Evolutionary conservation across 495 filamentous ascomycete species (phyloP).

Genomic region (Xylaria castorea): DNA sequence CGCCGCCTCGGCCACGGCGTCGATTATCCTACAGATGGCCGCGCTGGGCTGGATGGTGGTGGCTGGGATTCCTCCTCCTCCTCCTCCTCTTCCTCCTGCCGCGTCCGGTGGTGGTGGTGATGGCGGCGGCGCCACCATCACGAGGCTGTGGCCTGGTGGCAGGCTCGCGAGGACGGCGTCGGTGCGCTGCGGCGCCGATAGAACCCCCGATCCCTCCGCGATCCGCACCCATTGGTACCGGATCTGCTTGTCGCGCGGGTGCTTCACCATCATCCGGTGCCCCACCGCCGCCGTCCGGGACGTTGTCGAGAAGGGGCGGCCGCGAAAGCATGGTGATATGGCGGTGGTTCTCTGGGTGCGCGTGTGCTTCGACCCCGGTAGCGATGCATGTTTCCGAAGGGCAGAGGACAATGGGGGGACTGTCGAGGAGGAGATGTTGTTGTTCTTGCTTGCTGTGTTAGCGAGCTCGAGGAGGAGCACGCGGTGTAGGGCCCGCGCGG

Average conservation of each 20-base stretch:
- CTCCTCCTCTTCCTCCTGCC: no score
- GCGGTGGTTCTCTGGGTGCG: not conserved
- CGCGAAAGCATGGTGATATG: conserved; percentile 20
- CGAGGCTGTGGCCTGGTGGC: conserved; percentile 60
- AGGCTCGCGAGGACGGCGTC: conserved; percentile 54
- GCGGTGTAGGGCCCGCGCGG: conserved; percentile 37
- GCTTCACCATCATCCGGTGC: conserved; percentile 23
- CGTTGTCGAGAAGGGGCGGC: conserved; percentile 33
- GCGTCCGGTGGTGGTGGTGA: conserved; percentile 12
- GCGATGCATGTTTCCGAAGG: not conserved
- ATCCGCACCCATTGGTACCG: conserved; percentile 57
- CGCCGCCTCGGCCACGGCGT: conserved; percentile 46
- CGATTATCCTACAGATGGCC: conserved; percentile 72
- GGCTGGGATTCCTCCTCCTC: not conserved
- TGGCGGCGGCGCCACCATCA: conserved; percentile 58
- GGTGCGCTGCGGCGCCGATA: conserved; percentile 54
- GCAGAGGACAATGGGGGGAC: not conserved
- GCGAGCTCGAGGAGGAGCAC: conserved; percentile 34
- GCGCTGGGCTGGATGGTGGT: conserved; percentile 13
- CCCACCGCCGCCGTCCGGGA: conserved; percentile 8
- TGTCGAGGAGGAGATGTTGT: conserved; percentile 15
- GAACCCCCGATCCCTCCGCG: conserved; percentile 54
- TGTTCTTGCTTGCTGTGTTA: conserved; percentile 12
- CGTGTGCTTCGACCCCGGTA: not conserved
- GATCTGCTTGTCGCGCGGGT: conserved; percentile 63